A percentile compares a stretch with the other conserved stretches of the same genome.
phyloP scores from a whole-genome alignment of 768 basidiomycete genomes.

The Amanita jacksonii region DNA sequence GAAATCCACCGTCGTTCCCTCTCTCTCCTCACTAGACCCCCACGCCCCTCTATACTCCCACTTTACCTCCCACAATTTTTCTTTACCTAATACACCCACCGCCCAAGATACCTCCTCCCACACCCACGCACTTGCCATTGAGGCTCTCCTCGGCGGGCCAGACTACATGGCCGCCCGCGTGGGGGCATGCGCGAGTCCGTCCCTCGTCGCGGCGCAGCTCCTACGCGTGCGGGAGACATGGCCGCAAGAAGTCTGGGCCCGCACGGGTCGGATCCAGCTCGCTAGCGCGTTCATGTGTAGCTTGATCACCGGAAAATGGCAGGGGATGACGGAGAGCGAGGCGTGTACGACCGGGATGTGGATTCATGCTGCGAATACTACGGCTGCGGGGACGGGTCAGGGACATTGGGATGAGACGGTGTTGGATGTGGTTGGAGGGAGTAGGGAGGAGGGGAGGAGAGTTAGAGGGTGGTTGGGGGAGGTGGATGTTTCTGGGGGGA shows the following conservation, averaged over 20 bases:
- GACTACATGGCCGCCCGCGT: conserved; percentile 71
- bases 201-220: conserved; percentile 66
- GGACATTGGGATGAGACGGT: conserved; percentile 74
- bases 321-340: conserved; percentile 64
- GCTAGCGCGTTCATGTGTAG: conserved; percentile 69
- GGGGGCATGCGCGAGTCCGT: conserved; percentile 62
- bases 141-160: conserved; percentile 68
- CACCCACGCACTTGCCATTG: conserved; percentile 66
- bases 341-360: conserved; percentile 75
- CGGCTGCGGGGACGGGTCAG: conserved; percentile 18
- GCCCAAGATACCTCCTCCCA: conserved; percentile 77
- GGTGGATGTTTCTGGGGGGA: conserved; percentile 60
- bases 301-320: conserved; percentile 62
- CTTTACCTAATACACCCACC: conserved; percentile 64
- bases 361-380: conserved; percentile 43
- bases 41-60: conserved; percentile 60
- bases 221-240: conserved; percentile 71
- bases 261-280: conserved; percentile 70
- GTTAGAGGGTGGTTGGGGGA: conserved; percentile 80
- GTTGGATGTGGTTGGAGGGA: conserved; percentile 70
- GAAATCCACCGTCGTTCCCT: conserved; percentile 69
- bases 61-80: conserved; percentile 57
- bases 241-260: conserved; percentile 68
- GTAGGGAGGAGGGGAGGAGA: conserved; percentile 59
- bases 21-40: conserved; percentile 64